Percentiles rank a stretch among this genome's conserved stretches.
Conservation (phyloP, 352 stramenopile species). For the Blastocystis sp. region DNA sequence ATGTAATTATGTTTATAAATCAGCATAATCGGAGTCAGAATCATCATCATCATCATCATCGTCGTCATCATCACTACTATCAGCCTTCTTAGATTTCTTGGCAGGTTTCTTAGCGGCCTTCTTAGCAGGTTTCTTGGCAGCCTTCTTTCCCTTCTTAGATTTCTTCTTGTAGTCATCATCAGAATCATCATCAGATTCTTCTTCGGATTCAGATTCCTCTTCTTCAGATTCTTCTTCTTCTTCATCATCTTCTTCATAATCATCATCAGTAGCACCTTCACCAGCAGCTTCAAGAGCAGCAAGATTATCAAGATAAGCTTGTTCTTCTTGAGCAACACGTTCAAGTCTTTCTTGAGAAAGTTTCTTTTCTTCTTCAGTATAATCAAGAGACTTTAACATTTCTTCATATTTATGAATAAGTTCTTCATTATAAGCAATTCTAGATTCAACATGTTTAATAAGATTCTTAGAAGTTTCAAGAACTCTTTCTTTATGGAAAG, state of each 20-base stretch:
- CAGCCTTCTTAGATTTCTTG: background rate
- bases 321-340: constrained; percentile 3
- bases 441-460: background rate
- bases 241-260: constrained; percentile 9
- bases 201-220: constrained; percentile 7
- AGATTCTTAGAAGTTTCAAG: constrained; percentile 1
- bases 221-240: background rate
- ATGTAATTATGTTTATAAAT: too few relatives aligned
- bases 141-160: constrained; percentile 22
- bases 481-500: constrained; percentile 26
- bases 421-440: constrained; percentile 21
- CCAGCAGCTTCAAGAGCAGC: constrained; percentile 22
- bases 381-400: constrained; percentile 26
- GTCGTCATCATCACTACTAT: constrained; percentile 3
- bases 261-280: background rate
- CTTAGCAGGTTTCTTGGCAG: constrained; percentile 31
- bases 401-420: constrained; percentile 15
- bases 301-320: constrained; percentile 11
- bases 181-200: constrained; percentile 3
- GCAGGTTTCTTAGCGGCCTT: constrained; percentile 14
- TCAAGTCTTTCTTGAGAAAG: constrained; percentile 12
- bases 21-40: constrained; percentile 36
- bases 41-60: background rate
- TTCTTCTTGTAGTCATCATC: constrained; percentile 12
- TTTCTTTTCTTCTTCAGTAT: constrained; percentile 22